Evolutionary conservation across 2,329 filamentous ascomycete species (phyloP), one percentile per base, ranked within the genome.

Genomic region (Ramichloridium luteum): DNA sequence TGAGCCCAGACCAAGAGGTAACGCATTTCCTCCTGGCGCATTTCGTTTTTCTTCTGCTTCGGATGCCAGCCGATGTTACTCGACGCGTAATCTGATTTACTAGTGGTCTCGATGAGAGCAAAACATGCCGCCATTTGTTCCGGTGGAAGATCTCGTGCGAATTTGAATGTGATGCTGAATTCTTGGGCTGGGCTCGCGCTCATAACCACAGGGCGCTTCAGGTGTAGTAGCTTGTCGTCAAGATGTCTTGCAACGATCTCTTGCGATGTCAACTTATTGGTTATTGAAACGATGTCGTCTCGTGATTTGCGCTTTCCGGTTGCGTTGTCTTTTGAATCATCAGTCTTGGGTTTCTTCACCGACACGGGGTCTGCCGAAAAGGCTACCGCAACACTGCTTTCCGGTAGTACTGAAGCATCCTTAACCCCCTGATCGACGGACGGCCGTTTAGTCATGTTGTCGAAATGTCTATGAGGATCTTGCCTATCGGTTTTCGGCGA

Each of bases 1-100:
- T n/a, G n/a, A n/a, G n/a, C n/a, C n/a, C n/a, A n/a, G 29, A 80
- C 67, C 3, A 84, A 55, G 5, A 85, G 59, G 51, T 83, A 86
- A 26, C 76, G 68, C 53, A 86, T 68, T 35, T 76, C 74, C 0
- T 62, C 54, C 31, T 77, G 70, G 37, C 59, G 59, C 80, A 86
- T 84, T 60, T 86, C 80, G 9, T 57, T 56, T 31, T 60, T 58
- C 59, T 85, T 86, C 26, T 60, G 58, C 3, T 43, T 51, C 0
- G 68, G 65, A 28, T 74, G 67, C 80, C 80, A 86, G 28, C 75
- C 75, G 1, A 57, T 49, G 5, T 62, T 62, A 2, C 78, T 81
- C 11, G 55, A 53, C 33, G 70, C 68, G 52, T 86, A 86, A 53
- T 77, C 72, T 4, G 57, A 47, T 10, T 63, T 60, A 44, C 77